Conservation (phyloP, 1,284 basidiomycete genomes). For the Waitea zeae region DNA sequence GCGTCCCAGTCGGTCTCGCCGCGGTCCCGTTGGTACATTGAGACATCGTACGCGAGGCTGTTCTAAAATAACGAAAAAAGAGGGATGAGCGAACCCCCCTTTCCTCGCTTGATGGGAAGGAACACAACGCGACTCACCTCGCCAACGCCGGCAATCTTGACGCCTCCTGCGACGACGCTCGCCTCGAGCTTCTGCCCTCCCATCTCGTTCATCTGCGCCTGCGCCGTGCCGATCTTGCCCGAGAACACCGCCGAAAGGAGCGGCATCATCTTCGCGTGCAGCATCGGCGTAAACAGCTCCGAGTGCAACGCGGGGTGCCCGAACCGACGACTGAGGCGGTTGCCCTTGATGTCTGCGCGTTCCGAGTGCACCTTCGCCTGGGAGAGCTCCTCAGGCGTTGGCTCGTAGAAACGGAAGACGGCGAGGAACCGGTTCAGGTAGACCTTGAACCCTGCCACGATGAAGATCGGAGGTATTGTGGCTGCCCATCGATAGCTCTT, state of each 20-base stretch:
- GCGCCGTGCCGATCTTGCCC: constrained; percentile 47
- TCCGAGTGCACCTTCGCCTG: constrained; percentile 55
- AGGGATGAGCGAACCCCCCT: constrained; percentile 4
- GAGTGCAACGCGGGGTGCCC: constrained; percentile 70
- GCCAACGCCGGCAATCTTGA: constrained; percentile 62
- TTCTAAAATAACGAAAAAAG: constrained; percentile 16
- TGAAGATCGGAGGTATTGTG: constrained; percentile 60
- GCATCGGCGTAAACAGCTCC: constrained; percentile 76
- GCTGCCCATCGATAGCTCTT: constrained; percentile 55
- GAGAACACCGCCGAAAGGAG: constrained; percentile 57
- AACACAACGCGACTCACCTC: constrained; percentile 25
- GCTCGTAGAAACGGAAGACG: constrained; percentile 67
- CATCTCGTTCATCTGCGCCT: constrained; percentile 53
- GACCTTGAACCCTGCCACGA: constrained; percentile 68
- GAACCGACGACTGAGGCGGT: constrained; percentile 68
- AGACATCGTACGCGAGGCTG: constrained; percentile 64
- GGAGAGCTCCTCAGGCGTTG: constrained; percentile 54
- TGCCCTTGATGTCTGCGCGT: constrained; percentile 44
- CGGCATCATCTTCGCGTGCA: constrained; percentile 73
- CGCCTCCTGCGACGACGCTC: constrained; percentile 52
- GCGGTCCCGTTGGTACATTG: constrained; percentile 54
- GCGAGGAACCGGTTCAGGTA: constrained; percentile 58
- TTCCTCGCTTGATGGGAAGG: constrained; percentile 2
- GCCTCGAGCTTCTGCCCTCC: constrained; percentile 60
- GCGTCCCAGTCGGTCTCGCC: constrained; percentile 71